These are phyloP conservation scores for Eucalyptus tenuipes DNA, from an alignment of 345 rosid species.

Conservation along the genomic window DNA sequence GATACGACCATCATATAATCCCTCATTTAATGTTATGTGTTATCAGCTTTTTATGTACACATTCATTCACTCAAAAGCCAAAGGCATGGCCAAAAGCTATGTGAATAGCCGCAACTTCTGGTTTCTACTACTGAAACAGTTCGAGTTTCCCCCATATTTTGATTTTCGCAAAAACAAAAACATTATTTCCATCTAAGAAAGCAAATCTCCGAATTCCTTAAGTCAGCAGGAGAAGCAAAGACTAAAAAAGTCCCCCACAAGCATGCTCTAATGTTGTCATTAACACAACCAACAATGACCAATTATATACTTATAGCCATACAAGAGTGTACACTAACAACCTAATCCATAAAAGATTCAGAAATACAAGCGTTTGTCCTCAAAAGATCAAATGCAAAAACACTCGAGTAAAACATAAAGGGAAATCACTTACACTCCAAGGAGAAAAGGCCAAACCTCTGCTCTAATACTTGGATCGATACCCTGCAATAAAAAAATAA, in stretches of 20 bases:
- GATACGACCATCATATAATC: background rate
- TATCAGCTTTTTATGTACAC: background rate
- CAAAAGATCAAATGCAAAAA: background rate
- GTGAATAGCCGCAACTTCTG: background rate
- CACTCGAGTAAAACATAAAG: background rate
- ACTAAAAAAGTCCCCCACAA: background rate
- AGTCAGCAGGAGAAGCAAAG: background rate
- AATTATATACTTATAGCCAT: background rate
- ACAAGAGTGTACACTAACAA: background rate
- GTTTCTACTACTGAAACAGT: background rate
- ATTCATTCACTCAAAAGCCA: background rate
- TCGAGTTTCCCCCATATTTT: background rate
- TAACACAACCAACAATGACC: background rate
- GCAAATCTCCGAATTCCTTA: background rate
- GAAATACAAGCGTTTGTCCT: background rate
- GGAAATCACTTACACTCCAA: conserved; percentile 64
- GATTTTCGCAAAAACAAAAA: background rate
- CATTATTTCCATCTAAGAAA: background rate
- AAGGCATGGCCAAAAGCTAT: background rate
- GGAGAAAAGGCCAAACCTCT: conserved; percentile 96
- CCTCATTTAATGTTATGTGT: background rate
- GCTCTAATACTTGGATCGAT: conserved; percentile 84
- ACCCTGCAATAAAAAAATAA: conserved; percentile 37
- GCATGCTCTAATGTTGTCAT: background rate
- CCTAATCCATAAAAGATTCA: background rate